Evolutionary conservation across 164 flowering plant species (phyloP), one percentile per base, ranked within the genome.

Genomic region (Sedum album): DNA sequence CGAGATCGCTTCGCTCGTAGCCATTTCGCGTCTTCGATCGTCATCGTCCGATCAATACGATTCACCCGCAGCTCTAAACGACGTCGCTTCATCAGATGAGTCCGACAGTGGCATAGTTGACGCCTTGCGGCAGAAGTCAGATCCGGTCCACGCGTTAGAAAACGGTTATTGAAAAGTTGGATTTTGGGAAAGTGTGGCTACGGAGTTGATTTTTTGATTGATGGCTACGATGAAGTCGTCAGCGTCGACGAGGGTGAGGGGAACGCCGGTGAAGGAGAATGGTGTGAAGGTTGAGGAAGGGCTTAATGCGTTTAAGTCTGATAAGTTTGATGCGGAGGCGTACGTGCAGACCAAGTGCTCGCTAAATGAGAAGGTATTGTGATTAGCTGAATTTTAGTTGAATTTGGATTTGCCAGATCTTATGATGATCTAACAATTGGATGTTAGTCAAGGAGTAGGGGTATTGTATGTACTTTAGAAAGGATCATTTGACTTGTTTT

Each of bases 311-410:
- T 92, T 95, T 82, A 90, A 79, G 81, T 74, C 85, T 30, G 96
- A 92, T 71, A 71, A 65, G 41, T 95, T 95, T 70, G 93, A 95
- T 72, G 86, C 99, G 48, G 91, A 95, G 46, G 73, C 77, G 6
- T 95, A 69, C 72, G 83, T 95, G 1, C 92, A 90, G 79, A 83
- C 97, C 67, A 89, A 89, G 72, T 95, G 98, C 55, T 78, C 97
- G 39, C 80, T 92, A 76, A 90, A 79, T 68, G 99, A 95, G 69
- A 95, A 92, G 97, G 99, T 95, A 63, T 38, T 8, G 33, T 5
- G 41, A 11, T 2, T 1, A 49, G 30, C 23, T 31, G 36, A 55
- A 33, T 68, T 51, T 28, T 28, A 49, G 14, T 10, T 5, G 15
- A 36, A 21, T 8, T 6, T 14, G 26, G 30, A 48, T 31, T 28